These are phyloP conservation scores for Barnettozyma siamensis DNA, from an alignment of 805 yeast species.

Conservation along the genomic window DNA sequence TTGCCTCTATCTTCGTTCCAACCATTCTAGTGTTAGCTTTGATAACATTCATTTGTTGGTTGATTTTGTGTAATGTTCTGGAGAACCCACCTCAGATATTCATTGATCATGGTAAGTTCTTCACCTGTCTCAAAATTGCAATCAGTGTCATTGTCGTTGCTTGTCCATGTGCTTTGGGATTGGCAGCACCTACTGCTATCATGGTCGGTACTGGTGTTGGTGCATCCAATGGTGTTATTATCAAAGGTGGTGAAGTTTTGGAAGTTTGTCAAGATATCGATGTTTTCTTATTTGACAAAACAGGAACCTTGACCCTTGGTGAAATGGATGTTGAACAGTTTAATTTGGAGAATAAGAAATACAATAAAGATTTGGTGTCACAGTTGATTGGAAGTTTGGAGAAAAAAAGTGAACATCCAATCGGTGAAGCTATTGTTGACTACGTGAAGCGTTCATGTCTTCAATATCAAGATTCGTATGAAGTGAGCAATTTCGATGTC, in stretches of 20 bases:
- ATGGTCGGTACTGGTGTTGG: slow-evolving; percentile 99
- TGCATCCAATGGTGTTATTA: slow-evolving; percentile 80
- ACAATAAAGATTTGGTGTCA: slow-evolving; percentile 34
- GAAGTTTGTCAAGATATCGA: slow-evolving; percentile 65
- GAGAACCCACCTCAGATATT: slow-evolving; percentile 45
- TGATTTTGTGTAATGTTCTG: slow-evolving; percentile 32
- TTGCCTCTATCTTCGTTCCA: slow-evolving; percentile 86
- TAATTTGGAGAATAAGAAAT: slow-evolving; percentile 13
- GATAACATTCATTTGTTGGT: slow-evolving; percentile 64
- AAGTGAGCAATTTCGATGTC: slow-evolving; percentile 24
- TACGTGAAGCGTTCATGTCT: slow-evolving; percentile 24
- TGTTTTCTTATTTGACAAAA: slow-evolving; percentile 81
- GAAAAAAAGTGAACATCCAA: slow-evolving; percentile 77
- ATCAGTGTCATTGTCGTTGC: slow-evolving; percentile 95
- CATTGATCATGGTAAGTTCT: slow-evolving; percentile 49
- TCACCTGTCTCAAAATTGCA: slow-evolving; percentile 68
- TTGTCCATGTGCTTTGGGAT: slow-evolving; percentile 96
- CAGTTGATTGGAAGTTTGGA: slow-evolving; percentile 54
- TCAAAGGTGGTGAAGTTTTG: slow-evolving; percentile 88
- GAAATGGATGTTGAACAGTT: slow-evolving; percentile 45
- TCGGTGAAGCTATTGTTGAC: slow-evolving; percentile 62
- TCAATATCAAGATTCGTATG: slow-evolving; percentile 1
- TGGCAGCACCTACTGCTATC: slow-evolving; percentile 97
- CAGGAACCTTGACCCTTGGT: slow-evolving; percentile 92
- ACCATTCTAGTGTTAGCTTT: slow-evolving; percentile 55